phyloP scores from a whole-genome alignment of 2,329 filamentous ascomycete genomes.

The Verticillium zaregamsianum region DNA sequence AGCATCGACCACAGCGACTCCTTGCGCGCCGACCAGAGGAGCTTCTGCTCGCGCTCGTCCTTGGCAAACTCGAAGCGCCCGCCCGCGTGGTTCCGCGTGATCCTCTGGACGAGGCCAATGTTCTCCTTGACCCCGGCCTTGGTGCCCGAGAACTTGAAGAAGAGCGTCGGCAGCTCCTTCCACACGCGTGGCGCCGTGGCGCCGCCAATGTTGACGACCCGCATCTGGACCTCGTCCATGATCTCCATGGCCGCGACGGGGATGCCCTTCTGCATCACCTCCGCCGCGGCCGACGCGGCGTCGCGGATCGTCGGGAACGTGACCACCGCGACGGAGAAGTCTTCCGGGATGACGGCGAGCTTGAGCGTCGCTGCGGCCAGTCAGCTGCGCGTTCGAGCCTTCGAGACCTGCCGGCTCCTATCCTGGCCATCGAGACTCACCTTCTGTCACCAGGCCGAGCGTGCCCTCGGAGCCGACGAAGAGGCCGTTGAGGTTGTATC shows the following conservation, averaged over 20 bases:
- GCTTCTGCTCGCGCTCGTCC: slow-evolving; percentile 64
- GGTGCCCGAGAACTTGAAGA: slow-evolving; percentile 84
- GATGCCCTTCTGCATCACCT: slow-evolving; percentile 70
- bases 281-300: slow-evolving; percentile 69
- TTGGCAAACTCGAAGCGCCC: slow-evolving; percentile 73
- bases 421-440: not conserved
- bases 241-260: slow-evolving; percentile 77
- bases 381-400: not conserved
- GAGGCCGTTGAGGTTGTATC: slow-evolving; percentile 76
- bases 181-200: slow-evolving; percentile 65
- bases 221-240: slow-evolving; percentile 88
- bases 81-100: slow-evolving; percentile 61
- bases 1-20: slow-evolving; percentile 83
- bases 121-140: slow-evolving; percentile 75
- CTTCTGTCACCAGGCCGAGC: slow-evolving; percentile 73
- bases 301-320: slow-evolving; percentile 74
- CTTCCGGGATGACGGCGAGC: slow-evolving; percentile 69
- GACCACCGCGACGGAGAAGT: slow-evolving; percentile 74
- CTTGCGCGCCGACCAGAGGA: slow-evolving; percentile 77
- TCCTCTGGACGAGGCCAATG: slow-evolving; percentile 62
- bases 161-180: slow-evolving; percentile 73
- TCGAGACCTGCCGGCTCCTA: not conserved
- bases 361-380: slow-evolving; percentile 61
- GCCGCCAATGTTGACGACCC: slow-evolving; percentile 71
- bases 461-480: slow-evolving; percentile 83